Conservation (phyloP, 75 land plant species). For the Cryptomeria japonica region DNA sequence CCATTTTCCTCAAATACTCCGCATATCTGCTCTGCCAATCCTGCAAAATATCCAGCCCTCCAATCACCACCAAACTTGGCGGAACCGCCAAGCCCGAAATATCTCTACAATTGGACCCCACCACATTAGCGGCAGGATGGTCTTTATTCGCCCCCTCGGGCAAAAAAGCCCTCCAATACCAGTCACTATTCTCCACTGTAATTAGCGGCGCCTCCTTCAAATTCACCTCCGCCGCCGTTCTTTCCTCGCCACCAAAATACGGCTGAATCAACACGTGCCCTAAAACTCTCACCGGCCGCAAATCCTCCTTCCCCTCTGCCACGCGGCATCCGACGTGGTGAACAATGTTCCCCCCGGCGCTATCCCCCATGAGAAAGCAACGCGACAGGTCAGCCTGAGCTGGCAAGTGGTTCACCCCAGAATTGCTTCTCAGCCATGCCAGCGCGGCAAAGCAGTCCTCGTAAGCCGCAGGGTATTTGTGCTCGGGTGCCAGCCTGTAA, state of each 20-base stretch:
- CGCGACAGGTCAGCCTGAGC: neutral
- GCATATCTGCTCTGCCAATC: constrained; percentile 75
- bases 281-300: neutral
- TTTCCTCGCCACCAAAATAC: constrained; percentile 64
- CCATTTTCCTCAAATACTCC: constrained; percentile 29
- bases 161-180: constrained; percentile 20
- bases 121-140: constrained; percentile 20
- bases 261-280: constrained; percentile 56
- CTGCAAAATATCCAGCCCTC: constrained; percentile 55
- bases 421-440: constrained; percentile 33
- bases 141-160: constrained; percentile 18
- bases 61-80: constrained; percentile 55
- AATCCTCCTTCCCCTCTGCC: constrained; percentile 11
- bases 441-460: constrained; percentile 58
- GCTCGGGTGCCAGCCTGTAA: constrained; percentile 63
- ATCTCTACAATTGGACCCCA: neutral
- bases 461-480: constrained; percentile 45
- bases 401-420: neutral
- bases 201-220: neutral
- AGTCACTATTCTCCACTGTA: neutral
- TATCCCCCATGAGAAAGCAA: constrained; percentile 13
- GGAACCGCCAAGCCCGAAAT: constrained; percentile 38
- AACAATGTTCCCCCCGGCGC: constrained; percentile 30
- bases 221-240: constrained; percentile 52
- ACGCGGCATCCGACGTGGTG: constrained; percentile 33